Conservation (phyloP, 352 stramenopile genomes). For the Phytophthora syringae region DNA sequence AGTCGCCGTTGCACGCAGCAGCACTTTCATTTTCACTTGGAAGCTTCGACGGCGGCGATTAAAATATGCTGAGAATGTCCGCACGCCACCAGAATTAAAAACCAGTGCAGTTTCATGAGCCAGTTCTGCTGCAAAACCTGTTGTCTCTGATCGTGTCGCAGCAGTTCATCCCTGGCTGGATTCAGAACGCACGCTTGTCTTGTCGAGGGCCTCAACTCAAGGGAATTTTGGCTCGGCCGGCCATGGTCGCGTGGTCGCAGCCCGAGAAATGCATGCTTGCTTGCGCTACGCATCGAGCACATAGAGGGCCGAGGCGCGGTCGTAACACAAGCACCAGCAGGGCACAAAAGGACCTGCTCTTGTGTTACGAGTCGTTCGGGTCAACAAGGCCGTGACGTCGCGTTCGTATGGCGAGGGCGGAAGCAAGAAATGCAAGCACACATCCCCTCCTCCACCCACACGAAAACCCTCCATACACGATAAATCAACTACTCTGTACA, state of each 20-base stretch:
- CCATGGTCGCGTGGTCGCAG: conserved; percentile 10
- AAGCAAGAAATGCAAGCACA: conserved; percentile 25
- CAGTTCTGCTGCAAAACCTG: conserved; percentile 2
- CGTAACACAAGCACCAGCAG: conserved; percentile 8
- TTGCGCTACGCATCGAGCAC: conserved; percentile 20
- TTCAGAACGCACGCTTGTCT: neutral
- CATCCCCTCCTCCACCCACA: conserved; percentile 21
- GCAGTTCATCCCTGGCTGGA: neutral
- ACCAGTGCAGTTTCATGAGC: conserved; percentile 5
- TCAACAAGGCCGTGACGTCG: conserved; percentile 4
- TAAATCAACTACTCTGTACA: neutral
- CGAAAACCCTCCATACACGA: conserved; percentile 2
- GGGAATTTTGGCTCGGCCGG: neutral
- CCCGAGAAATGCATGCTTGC: conserved; percentile 12
- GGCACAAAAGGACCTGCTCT: conserved; percentile 2
- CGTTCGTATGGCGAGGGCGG: conserved; percentile 7
- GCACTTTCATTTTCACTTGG: too few relatives aligned
- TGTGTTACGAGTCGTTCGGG: too few relatives aligned
- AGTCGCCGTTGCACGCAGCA: neutral
- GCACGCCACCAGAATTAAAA: conserved; percentile 5
- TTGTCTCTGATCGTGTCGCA: conserved; percentile 27
- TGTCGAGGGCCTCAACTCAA: conserved; percentile 1
- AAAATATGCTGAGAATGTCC: conserved; percentile 8
- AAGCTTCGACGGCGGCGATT: too few relatives aligned
- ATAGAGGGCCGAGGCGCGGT: conserved; percentile 2